Evolutionary conservation across 371 early-diverging fungal species (phyloP).

Genomic region (Chytridiales sp.): DNA sequence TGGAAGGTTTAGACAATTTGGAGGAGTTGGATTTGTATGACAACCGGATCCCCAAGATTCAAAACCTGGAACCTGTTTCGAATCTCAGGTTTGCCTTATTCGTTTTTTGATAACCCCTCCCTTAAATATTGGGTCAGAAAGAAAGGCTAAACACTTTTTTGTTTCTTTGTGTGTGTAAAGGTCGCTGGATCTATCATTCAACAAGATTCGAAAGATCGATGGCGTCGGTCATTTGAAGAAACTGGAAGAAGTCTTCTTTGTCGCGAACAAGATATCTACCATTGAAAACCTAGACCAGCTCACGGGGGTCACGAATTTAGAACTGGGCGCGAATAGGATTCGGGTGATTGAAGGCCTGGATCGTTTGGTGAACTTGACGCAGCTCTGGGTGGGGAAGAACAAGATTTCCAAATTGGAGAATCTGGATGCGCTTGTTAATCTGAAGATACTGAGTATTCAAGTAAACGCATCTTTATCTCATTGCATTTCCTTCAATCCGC

Average conservation of each 20-base stretch:
- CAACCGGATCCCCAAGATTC: conserved; percentile 81
- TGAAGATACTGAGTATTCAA: conserved; percentile 83
- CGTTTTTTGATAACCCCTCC: conserved; percentile 1
- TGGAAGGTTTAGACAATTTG: conserved; percentile 57
- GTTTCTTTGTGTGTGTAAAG: conserved; percentile 37
- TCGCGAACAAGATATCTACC: conserved; percentile 50
- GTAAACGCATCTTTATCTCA: conserved; percentile 16
- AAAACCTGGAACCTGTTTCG: conserved; percentile 59
- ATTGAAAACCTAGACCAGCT: conserved; percentile 69
- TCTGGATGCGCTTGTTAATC: conserved; percentile 52
- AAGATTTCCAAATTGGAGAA: conserved; percentile 82
- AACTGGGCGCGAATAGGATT: conserved; percentile 93
- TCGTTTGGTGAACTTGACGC: conserved; percentile 68
- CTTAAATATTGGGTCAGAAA: not conserved
- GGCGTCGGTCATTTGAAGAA: conserved; percentile 42
- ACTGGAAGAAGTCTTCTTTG: conserved; percentile 51
- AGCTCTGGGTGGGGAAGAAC: conserved; percentile 97
- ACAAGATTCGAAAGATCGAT: conserved; percentile 51
- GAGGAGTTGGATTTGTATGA: conserved; percentile 92
- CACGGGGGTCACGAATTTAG: conserved; percentile 72
- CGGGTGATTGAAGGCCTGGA: conserved; percentile 87
- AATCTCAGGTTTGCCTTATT: conserved; percentile 62
- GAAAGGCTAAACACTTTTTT: not conserved
- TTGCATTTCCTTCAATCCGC: not conserved
- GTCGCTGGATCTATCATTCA: conserved; percentile 85